Evolutionary conservation across 2,329 filamentous ascomycete species (phyloP).

Genomic region (Claviceps pazoutovae): DNA sequence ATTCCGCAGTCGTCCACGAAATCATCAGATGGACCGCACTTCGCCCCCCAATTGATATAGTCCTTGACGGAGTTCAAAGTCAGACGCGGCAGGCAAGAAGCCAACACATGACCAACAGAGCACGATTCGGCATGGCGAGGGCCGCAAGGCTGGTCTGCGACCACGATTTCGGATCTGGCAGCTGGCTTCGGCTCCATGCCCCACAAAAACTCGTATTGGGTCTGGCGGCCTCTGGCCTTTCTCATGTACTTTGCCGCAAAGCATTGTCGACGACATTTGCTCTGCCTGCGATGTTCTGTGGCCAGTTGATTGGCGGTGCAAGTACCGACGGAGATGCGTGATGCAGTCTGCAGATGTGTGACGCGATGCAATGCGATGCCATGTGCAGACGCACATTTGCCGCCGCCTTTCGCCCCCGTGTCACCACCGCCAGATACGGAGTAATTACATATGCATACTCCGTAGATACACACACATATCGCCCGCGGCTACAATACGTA

Average conservation of each 20-base stretch:
- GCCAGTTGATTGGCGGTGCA: not conserved
- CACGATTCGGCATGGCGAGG: not conserved
- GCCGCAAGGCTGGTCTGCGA: not conserved
- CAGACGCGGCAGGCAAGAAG: not conserved
- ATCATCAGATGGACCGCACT: too few relatives aligned
- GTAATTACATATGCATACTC: too few relatives aligned
- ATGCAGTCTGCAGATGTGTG: not conserved
- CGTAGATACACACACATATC: too few relatives aligned
- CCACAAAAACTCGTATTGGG: not conserved
- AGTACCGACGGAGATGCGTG: not conserved
- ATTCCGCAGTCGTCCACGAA: too few relatives aligned
- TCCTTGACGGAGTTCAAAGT: too few relatives aligned
- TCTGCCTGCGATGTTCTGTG: not conserved
- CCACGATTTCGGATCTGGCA: not conserved
- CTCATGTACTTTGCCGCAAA: too few relatives aligned
- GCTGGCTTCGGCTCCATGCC: not conserved
- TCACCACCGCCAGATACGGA: too few relatives aligned
- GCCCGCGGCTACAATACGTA: too few relatives aligned
- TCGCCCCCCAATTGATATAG: too few relatives aligned
- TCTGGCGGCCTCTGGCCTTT: not conserved
- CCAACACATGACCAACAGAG: not conserved
- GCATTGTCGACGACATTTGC: not conserved
- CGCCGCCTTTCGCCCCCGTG: too few relatives aligned
- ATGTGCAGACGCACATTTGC: too few relatives aligned
- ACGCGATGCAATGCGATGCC: too few relatives aligned